Percentiles rank a stretch among this genome's conserved stretches.
Conservation (phyloP, 176 grass and related monocot genomes). For the Leersia perrieri region DNA sequence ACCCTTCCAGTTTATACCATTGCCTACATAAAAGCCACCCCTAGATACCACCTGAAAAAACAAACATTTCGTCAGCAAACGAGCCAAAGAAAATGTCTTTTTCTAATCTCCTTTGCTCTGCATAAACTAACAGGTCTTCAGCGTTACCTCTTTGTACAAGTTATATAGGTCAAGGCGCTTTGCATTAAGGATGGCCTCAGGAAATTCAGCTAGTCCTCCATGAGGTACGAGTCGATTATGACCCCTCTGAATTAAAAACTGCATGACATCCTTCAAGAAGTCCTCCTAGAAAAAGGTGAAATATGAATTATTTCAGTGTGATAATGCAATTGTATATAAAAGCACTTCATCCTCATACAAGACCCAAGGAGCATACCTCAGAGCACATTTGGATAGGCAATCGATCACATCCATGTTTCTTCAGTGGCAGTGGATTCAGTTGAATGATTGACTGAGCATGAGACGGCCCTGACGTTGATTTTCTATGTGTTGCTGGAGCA, state of each 20-base stretch:
- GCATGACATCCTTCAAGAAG: conserved; percentile 94
- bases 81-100: background rate
- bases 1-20: conserved; percentile 98
- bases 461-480: conserved; percentile 61
- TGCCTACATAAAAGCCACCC: conserved; percentile 96
- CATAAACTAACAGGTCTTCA: conserved; percentile 14
- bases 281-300: conserved; percentile 57
- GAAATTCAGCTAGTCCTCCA: conserved; percentile 90
- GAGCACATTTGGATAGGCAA: conserved; percentile 77
- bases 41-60: conserved; percentile 81
- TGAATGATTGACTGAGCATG: conserved; percentile 69
- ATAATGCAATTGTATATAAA: conserved; percentile 3
- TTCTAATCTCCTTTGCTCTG: background rate
- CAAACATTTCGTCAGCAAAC: conserved; percentile 18
- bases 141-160: conserved; percentile 90
- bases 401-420: conserved; percentile 90
- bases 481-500: conserved; percentile 58
- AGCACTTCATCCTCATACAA: conserved; percentile 13
- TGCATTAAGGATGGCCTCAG: conserved; percentile 92
- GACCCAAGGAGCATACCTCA: conserved; percentile 49
- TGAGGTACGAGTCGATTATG: conserved; percentile 89
- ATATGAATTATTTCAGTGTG: background rate
- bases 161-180: conserved; percentile 97
- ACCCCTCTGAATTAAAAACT: conserved; percentile 83
- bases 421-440: conserved; percentile 90